Evolutionary conservation across 495 filamentous ascomycete genomes (phyloP), one percentile per base, ranked within the genome.

Genomic region (Penicillium steckii): DNA sequence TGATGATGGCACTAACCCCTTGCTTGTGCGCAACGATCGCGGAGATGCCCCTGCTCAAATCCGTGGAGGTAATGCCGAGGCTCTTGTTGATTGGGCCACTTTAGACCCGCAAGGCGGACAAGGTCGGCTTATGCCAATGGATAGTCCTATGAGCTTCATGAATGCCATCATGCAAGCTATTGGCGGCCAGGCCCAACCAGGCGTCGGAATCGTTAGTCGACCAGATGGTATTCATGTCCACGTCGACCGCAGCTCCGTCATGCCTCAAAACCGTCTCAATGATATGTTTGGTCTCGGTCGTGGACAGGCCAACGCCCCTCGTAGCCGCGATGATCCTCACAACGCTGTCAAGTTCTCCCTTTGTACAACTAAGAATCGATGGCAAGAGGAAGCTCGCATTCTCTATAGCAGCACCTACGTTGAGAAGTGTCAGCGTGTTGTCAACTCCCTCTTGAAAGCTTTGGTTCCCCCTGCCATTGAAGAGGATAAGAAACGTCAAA

Each of bases 371-470:
- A 73, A 71, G 33, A 73, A 76, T 33, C 84, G 94, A 38, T 99
- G 95, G 92, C 84, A 88, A 58, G 89, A 96, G 59, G 94, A 97
- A 70, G 88, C 91, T 10, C 85, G 86, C 52, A 81, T 97, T 67
- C 74, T 97, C 1, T 97, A 91, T 67, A 87, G 87, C 42, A 68
- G 67, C 33, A 77, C 71, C 18, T 80, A 86, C 46, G 61, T 80
- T 7, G 91, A 95, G 25, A 91, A 88, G 60, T 82, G 85, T n/a
- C 71, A 76, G 50, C 85, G 83, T 52, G 76, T 96, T 3, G 70
- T 88, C 51, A 83, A 83, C 59, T 80, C 84, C n/a, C 78, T 99
- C 9, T 68, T 95, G 13, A 81, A 80, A 24, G 66, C 84, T 32
- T 77, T 97, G 55, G 84, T 92, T 1, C 95, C 95, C 26, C 86